Percentiles rank a stretch among this genome's conserved stretches.
These are phyloP conservation scores for Trichoderma gamsii DNA, from an alignment of 495 filamentous ascomycete species.

Conservation along the genomic window DNA sequence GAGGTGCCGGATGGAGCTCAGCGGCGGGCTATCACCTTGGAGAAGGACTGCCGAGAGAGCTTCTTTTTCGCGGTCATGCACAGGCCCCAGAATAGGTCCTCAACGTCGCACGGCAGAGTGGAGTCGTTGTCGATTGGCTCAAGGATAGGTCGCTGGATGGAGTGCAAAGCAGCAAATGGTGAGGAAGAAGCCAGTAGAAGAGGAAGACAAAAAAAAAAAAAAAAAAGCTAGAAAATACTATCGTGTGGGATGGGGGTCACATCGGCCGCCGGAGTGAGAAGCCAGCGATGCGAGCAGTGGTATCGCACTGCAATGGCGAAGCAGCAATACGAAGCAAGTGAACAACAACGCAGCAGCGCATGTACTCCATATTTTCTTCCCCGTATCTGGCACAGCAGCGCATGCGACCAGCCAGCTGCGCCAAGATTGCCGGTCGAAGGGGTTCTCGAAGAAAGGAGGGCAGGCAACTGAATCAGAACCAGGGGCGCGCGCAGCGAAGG, in stretches of 20 bases:
- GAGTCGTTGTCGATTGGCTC: not conserved
- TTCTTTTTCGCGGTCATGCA: not conserved
- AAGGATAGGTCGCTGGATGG: not conserved
- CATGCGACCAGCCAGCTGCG: slow-evolving; percentile 1
- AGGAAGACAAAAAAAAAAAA: not conserved
- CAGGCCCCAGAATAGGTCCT: not conserved
- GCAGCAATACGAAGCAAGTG: slow-evolving; percentile 4
- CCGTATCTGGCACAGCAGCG: slow-evolving; percentile 3
- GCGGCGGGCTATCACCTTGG: not conserved
- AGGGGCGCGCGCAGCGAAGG: not conserved
- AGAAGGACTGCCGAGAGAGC: not conserved
- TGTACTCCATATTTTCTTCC: slow-evolving; percentile 1
- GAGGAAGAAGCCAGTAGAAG: not conserved
- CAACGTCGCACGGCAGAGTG: slow-evolving; percentile 11
- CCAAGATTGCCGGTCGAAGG: not conserved
- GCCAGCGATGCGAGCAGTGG: not conserved
- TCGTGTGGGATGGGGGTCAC: slow-evolving; percentile 1
- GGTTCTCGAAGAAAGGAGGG: not conserved
- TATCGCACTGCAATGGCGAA: not conserved
- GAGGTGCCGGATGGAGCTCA: not conserved
- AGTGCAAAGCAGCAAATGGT: not conserved
- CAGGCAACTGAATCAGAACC: not conserved
- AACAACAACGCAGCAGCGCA: not conserved
- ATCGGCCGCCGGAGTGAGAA: not conserved
- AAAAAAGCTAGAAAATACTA: not conserved